A percentile compares a stretch with the other conserved stretches of the same genome.
Conservation (phyloP, 176 grass and related monocot species). For the Musa troglodytarum region DNA sequence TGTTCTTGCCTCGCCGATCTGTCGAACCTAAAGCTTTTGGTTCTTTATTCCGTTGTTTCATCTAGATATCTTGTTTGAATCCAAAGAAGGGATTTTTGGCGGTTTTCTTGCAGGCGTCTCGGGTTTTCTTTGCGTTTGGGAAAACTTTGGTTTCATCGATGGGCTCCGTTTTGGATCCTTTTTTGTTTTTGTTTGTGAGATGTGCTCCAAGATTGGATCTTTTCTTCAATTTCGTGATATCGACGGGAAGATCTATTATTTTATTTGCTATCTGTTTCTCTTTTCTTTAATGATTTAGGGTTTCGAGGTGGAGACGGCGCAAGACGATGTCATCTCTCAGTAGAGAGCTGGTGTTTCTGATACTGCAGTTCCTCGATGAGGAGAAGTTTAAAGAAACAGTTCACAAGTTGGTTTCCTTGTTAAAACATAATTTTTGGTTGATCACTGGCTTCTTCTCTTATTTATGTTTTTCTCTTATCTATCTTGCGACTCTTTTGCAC, state of each 20-base stretch:
- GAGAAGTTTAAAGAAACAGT: constrained; percentile 85
- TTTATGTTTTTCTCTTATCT: neutral
- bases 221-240: neutral
- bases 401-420: constrained; percentile 45
- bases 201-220: neutral
- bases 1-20: neutral
- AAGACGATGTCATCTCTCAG: constrained; percentile 50
- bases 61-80: neutral
- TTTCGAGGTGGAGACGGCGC: constrained; percentile 1
- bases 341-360: constrained; percentile 67
- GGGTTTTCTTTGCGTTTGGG: neutral
- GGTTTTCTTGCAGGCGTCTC: neutral
- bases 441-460: neutral
- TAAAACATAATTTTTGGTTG: neutral
- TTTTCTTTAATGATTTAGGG: neutral
- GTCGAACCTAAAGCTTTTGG: neutral
- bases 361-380: constrained; percentile 93
- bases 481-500: neutral
- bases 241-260: neutral
- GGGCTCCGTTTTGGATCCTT: neutral
- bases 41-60: neutral
- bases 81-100: neutral
- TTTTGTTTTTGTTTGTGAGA: neutral
- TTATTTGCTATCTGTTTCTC: neutral
- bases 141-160: neutral